These are phyloP conservation scores for Aspergillus sp. DNA, from an alignment of 2,329 filamentous ascomycete genomes.

Conservation along the genomic window DNA sequence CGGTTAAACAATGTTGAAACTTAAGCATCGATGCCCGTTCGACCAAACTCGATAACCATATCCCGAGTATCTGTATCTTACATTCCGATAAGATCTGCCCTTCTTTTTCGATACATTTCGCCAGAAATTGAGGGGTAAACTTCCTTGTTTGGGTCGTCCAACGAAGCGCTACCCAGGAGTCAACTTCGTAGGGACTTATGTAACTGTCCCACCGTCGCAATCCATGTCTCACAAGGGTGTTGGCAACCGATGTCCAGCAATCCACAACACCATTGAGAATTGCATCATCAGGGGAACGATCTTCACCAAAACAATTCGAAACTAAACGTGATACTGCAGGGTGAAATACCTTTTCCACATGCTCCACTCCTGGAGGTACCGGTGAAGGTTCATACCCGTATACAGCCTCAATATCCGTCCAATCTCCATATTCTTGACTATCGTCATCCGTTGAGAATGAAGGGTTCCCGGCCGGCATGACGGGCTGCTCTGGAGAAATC, in stretches of 20 bases:
- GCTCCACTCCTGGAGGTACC: constrained; percentile 24
- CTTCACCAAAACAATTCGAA: constrained; percentile 63
- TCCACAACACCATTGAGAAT: constrained; percentile 54
- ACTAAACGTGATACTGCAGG: constrained; percentile 54
- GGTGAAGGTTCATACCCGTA: constrained; percentile 31
- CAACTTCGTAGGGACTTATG: constrained; percentile 53
- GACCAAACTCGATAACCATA: constrained; percentile 56
- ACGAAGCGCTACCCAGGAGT: constrained; percentile 50
- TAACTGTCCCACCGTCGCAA: constrained; percentile 57
- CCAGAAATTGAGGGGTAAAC: constrained; percentile 48
- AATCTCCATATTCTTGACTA: constrained; percentile 65
- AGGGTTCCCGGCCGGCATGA: constrained; percentile 17
- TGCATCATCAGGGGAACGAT: constrained; percentile 54
- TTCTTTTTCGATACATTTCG: constrained; percentile 46
- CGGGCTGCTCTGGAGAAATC: constrained; percentile 15
- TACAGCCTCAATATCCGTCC: constrained; percentile 53
- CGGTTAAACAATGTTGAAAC: constrained; percentile 59
- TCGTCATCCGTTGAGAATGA: constrained; percentile 52
- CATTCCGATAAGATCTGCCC: constrained; percentile 45
- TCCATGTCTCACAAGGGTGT: constrained; percentile 46
- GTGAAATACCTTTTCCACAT: constrained; percentile 46
- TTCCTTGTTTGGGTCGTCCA: constrained; percentile 49
- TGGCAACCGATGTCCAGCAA: constrained; percentile 54
- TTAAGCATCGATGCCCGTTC: constrained; percentile 62
- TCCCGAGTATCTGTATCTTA: constrained; percentile 48